Evolutionary conservation across 2,329 filamentous ascomycete species (phyloP).

Genomic region (Camillea tinctor): DNA sequence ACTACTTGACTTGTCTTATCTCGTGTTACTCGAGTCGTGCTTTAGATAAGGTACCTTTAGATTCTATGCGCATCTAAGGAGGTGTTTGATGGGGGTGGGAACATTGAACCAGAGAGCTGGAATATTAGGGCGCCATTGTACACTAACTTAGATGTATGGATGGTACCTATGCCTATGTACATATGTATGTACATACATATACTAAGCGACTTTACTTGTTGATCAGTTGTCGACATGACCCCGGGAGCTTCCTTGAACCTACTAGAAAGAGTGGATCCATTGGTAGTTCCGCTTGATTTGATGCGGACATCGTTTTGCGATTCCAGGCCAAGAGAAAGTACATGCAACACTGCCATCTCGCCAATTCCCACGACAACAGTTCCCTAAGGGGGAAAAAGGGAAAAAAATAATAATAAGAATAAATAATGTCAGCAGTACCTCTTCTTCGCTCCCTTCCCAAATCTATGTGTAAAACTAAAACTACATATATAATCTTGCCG

Average conservation of each 20-base stretch:
- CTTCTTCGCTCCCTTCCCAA: neutral
- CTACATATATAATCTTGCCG: conserved; percentile 3
- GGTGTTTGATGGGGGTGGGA: neutral
- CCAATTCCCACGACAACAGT: neutral
- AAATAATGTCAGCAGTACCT: neutral
- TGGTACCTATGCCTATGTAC: too few species aligned
- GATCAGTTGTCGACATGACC: neutral
- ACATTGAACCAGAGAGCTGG: neutral
- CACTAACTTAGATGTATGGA: too few species aligned
- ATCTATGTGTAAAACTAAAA: conserved; percentile 2
- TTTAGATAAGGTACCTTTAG: too few species aligned
- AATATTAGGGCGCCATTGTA: neutral
- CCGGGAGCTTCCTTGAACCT: neutral
- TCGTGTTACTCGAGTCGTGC: neutral
- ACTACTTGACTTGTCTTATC: neutral
- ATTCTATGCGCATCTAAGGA: neutral
- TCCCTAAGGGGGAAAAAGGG: too few species aligned
- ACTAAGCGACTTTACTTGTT: neutral
- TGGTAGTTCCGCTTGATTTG: neutral
- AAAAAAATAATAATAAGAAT: too few species aligned
- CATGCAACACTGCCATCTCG: neutral
- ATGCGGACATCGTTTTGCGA: neutral
- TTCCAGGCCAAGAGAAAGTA: neutral
- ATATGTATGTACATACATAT: too few species aligned
- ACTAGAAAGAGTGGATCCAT: neutral